Evolutionary conservation across 805 yeast genomes (phyloP).

Genomic region (Saturnispora gosingensis): DNA sequence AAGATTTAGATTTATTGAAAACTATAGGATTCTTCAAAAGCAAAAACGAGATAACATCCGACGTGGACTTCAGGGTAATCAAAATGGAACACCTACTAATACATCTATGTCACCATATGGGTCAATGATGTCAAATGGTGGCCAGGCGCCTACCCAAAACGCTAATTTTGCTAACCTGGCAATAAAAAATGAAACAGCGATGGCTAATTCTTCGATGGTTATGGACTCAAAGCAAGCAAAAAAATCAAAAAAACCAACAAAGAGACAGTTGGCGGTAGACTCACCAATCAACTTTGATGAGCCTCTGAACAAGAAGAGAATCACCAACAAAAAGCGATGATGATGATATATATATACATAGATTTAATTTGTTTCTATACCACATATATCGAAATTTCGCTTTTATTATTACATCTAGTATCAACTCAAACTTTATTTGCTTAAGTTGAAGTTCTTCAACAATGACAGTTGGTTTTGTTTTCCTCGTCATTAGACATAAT

Average conservation of each 20-base stretch:
- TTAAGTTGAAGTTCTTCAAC: not conserved
- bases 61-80: slow-evolving; percentile 5
- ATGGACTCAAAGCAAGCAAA: slow-evolving; percentile 11
- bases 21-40: slow-evolving; percentile 38
- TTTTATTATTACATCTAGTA: not conserved
- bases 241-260: slow-evolving; percentile 26
- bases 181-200: slow-evolving; percentile 19
- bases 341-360: not conserved
- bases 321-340: not conserved
- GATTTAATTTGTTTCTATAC: not conserved
- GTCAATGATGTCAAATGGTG: slow-evolving; percentile 1
- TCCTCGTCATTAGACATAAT: not conserved
- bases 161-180: not conserved
- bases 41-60: slow-evolving; percentile 8
- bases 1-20: slow-evolving; percentile 82
- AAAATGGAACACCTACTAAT: slow-evolving; percentile 1
- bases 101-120: not conserved
- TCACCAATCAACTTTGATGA: slow-evolving; percentile 4
- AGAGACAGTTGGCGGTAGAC: slow-evolving; percentile 24
- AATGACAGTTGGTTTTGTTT: not conserved
- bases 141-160: not conserved
- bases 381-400: not conserved
- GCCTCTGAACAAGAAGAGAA: not conserved
- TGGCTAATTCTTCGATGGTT: slow-evolving; percentile 14
- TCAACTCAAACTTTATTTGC: not conserved